Percentiles rank a stretch among this genome's conserved stretches.
Evolutionary conservation across 192 early-diverging fungal genomes (phyloP).

Genomic region (Linnemannia schmuckeri): DNA sequence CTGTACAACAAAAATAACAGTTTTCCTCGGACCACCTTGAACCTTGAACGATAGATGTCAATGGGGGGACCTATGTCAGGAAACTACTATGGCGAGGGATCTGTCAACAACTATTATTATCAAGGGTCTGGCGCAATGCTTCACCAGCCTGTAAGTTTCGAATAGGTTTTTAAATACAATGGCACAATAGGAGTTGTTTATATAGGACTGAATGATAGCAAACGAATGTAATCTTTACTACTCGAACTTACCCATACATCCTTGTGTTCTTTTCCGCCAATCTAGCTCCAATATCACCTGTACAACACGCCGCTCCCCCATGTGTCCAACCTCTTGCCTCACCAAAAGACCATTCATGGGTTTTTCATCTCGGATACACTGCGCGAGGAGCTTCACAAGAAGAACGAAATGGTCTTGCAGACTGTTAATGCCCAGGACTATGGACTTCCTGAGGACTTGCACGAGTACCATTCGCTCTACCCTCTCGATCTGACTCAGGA

Average conservation of each 20-base stretch:
- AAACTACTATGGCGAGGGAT: conserved; percentile 43
- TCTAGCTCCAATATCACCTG: conserved; percentile 84
- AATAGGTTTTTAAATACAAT: not conserved
- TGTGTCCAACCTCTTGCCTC: conserved; percentile 75
- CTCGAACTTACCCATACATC: not conserved
- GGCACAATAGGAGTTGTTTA: too few species aligned
- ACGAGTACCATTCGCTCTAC: conserved; percentile 90
- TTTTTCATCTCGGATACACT: conserved; percentile 91
- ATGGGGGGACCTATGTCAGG: conserved; percentile 32
- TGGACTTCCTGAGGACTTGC: conserved; percentile 82
- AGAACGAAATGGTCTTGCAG: conserved; percentile 72
- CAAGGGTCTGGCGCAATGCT: conserved; percentile 45
- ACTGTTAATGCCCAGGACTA: conserved; percentile 66
- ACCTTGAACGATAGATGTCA: conserved; percentile 18
- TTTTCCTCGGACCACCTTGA: not conserved
- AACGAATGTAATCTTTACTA: too few species aligned
- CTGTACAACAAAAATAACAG: not conserved
- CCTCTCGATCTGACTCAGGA: conserved; percentile 72
- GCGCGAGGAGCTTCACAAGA: conserved; percentile 81
- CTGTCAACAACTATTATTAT: conserved; percentile 42
- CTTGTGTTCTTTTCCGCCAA: not conserved
- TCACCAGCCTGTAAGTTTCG: conserved; percentile 41
- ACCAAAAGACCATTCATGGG: conserved; percentile 83
- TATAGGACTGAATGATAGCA: too few species aligned
- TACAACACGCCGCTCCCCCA: conserved; percentile 80